Evolutionary conservation across 768 basidiomycete species (phyloP), one percentile per base, ranked within the genome.

Genomic region (Collybia nuda): DNA sequence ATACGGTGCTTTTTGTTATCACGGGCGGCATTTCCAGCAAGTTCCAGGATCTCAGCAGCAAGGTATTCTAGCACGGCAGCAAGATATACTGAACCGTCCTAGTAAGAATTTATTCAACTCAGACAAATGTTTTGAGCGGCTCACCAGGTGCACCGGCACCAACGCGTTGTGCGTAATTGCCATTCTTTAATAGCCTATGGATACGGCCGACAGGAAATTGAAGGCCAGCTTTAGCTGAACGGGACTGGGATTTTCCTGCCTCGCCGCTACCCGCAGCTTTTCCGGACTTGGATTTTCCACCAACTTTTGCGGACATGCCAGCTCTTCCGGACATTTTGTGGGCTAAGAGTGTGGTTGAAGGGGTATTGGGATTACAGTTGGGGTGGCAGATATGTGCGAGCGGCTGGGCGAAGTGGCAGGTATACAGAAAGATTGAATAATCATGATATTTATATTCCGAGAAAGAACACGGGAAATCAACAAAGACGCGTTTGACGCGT

Each of bases 1-100:
- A 95, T 94, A 86, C 93, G 92, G 59, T 90, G 86, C 77, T 94
- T 90, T 80, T 90, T 86, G 77, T 87, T 87, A 68, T 84, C 85
- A 53, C 85, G 81, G 23, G 86, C 90, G 14, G 90, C 89, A 59
- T 90, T 89, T 36, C 93, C 93, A 54, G 93, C 93, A 32, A 95
- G 79, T 68, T 95, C 93, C 56, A 95, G 86, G 67, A 95, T 93
- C 70, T 95, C 93, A 40, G 93, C 93, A 52, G 91, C 88, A 54
- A 95, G 85, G 66, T 95, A 92, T 71, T 93, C 93, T 50, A 94
- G 84, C 53, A 93, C 91, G 17, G 90, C 90, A 29, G 91, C 91
- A 48, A 93, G 84, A 72, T 94, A 93, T 44, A 94, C 90, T 88
- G 47, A 26, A 53, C 2, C 1, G 12, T n/a, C 11, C 15, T 18